Conservation (phyloP, 2,329 filamentous ascomycete species). For the Ambrosiella xylebori region DNA sequence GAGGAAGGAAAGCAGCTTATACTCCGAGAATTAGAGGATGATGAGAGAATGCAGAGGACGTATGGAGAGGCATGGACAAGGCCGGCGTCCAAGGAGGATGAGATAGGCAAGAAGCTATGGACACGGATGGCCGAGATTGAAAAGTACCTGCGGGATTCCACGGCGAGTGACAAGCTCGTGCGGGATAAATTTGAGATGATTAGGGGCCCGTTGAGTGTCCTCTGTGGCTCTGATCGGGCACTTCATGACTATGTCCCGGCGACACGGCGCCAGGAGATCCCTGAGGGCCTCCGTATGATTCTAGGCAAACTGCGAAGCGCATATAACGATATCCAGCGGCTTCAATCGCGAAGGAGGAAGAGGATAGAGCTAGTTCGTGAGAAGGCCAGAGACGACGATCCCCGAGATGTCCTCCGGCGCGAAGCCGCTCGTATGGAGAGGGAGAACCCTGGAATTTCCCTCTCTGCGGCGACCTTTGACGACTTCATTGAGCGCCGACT, state of each 20-base stretch:
- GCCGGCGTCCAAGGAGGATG: slow-evolving; percentile 49
- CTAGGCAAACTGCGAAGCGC: slow-evolving; percentile 59
- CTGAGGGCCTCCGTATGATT: slow-evolving; percentile 62
- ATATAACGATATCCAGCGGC: slow-evolving; percentile 67
- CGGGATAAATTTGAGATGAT: slow-evolving; percentile 63
- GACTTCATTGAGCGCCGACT: slow-evolving; percentile 73
- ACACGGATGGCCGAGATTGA: slow-evolving; percentile 62
- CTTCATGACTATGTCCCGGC: slow-evolving; percentile 82
- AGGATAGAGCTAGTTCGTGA: slow-evolving; percentile 65
- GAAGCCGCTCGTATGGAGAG: slow-evolving; percentile 77
- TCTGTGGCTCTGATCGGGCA: slow-evolving; percentile 63
- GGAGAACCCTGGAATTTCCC: slow-evolving; percentile 65
- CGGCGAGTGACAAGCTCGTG: slow-evolving; percentile 42
- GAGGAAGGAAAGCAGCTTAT: slow-evolving; percentile 69
- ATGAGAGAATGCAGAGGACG: slow-evolving; percentile 54
- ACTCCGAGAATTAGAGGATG: slow-evolving; percentile 65
- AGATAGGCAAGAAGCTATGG: slow-evolving; percentile 52
- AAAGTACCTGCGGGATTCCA: slow-evolving; percentile 58
- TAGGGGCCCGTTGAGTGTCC: slow-evolving; percentile 55
- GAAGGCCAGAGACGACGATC: slow-evolving; percentile 73
- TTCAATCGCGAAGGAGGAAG: slow-evolving; percentile 65
- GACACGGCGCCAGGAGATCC: slow-evolving; percentile 61
- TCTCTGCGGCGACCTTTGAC: slow-evolving; percentile 83
- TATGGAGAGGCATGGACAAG: slow-evolving; percentile 76
- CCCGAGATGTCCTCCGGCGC: slow-evolving; percentile 64